phyloP scores from a whole-genome alignment of 1,284 basidiomycete species.

The Gymnopus androsaceus region DNA sequence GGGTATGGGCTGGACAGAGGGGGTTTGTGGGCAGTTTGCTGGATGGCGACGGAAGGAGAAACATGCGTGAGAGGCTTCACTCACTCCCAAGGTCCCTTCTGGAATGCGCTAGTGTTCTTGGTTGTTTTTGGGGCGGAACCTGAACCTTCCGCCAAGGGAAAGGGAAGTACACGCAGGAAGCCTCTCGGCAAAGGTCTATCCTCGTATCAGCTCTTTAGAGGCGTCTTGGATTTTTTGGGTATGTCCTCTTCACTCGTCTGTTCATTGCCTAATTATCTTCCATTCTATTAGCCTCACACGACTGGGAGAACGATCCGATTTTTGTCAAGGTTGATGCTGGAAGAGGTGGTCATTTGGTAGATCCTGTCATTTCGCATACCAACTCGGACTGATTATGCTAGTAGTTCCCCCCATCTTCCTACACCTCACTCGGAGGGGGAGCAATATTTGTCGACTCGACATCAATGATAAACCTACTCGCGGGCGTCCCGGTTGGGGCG shows the following conservation, averaged over 20 bases:
- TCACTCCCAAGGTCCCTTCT: conserved; percentile 69
- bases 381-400: neutral
- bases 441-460: conserved; percentile 79
- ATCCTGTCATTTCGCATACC: conserved; percentile 10
- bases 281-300: conserved; percentile 60
- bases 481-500: conserved; percentile 70
- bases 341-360: conserved; percentile 52
- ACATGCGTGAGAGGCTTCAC: conserved; percentile 65
- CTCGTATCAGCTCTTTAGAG: conserved; percentile 86
- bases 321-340: conserved; percentile 67
- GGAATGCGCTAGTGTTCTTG: conserved; percentile 70
- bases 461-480: conserved; percentile 81
- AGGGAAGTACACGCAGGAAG: conserved; percentile 48
- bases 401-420: conserved; percentile 39
- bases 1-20: conserved; percentile 90
- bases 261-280: neutral
- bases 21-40: conserved; percentile 72
- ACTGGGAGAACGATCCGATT: conserved; percentile 63
- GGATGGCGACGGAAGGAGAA: too few species aligned
- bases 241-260: conserved; percentile 25
- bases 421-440: conserved; percentile 55
- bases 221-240: conserved; percentile 79
- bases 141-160: conserved; percentile 12
- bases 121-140: conserved; percentile 72
- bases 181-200: conserved; percentile 74